Base-by-base conservation (phyloP, 352 stramenopile species). In the Paralagenidium karlingii region DNA sequence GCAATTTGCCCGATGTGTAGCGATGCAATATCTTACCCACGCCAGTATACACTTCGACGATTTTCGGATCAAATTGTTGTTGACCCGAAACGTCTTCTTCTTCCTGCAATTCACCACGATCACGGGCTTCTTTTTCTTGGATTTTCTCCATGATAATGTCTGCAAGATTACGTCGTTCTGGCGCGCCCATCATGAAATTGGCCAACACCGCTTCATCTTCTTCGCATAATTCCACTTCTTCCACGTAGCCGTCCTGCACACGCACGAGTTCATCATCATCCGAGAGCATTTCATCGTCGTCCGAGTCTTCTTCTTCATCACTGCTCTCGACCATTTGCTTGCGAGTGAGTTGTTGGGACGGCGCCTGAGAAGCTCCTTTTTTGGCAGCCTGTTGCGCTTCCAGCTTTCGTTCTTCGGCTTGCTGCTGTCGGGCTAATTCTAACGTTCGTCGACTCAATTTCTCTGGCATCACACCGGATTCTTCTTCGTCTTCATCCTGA, bases 111-210 rank as follows among this genome's bases (percentile, higher is more conserved):
- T n/a, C n/a, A n/a, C n/a, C n/a, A n/a, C n/a, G n/a, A n/a, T n/a
- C 30, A 36, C 30, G 16, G 3, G 71, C 74, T 37, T 94, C 77
- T 54, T 98, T 98, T 66, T 99, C 89, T 36, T 93, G 82, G 57
- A 99, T 99, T 63, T 98, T 99, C 55, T 95, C 87, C 85, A 99
- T 96, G 58, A 99, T 99, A 38, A 99, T 97, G 69, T 99, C 96
- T 1, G 94, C 95, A 11, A 99, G 71, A 47, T 94, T 98, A 46
- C 82, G 82, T 32, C 82, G 68, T 47, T 95, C 81, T 1, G 73
- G 64, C 0, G 59, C 77, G 4, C 75, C 70, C 40, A 94, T 70
- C 55, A 94, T 82, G 49, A 94, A 87, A 50, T 82, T 88, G 20
- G 82, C 78, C 8, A 94, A 56, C 29, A 64, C 80, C 57, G 92